Evolutionary conservation across 441 rosid genomes (phyloP), one percentile per base, ranked within the genome.

Genomic region (Hura crepitans): DNA sequence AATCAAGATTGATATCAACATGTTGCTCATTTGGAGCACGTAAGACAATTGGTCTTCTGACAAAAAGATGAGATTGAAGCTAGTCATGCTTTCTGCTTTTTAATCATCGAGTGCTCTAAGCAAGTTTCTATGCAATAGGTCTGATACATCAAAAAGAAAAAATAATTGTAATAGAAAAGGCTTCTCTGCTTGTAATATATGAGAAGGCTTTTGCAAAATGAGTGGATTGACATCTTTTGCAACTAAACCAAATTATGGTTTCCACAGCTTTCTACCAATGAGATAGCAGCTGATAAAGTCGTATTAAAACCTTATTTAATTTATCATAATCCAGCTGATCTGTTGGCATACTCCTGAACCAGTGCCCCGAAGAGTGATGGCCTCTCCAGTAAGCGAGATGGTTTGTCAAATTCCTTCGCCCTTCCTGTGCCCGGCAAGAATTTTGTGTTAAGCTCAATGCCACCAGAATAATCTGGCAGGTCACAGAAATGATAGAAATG

Each of bases 301-400:
- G 20, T 20, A 20, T 43, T 27, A 8, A 50, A 62, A 33, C 50
- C 9, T 15, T 30, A 43, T 31, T n/a, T 10, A 4, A 23, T 20
- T 74, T 72, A 87, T 28, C 54, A 71, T 62, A 87, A 70, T 60
- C 91, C 96, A 14, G 89, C 77, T 10, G 97, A 90, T 13, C 99
- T 86, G 72, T 87, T 85, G 65, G 97, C 97, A 23, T 95, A 95
- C 73, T 92, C 97, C 76, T 89, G 99, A 73, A 95, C 97, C 75
- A 95, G 69, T 33, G 97, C 94, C 47, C 85, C 93, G 60, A 95
- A 95, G 23, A 92, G 78, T 1, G 97, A 84, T 46, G 59, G 87
- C 81, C 90, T 84, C 80, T 89, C 92, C 0, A 95, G 78, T 79
- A 92, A 75, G 28, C 76, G 77, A 2, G 89, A 84, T n/a, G 97